Evolutionary conservation across 2,329 filamentous ascomycete species (phyloP), one percentile per base, ranked within the genome.

Genomic region (Aaosphaeria arxii): DNA sequence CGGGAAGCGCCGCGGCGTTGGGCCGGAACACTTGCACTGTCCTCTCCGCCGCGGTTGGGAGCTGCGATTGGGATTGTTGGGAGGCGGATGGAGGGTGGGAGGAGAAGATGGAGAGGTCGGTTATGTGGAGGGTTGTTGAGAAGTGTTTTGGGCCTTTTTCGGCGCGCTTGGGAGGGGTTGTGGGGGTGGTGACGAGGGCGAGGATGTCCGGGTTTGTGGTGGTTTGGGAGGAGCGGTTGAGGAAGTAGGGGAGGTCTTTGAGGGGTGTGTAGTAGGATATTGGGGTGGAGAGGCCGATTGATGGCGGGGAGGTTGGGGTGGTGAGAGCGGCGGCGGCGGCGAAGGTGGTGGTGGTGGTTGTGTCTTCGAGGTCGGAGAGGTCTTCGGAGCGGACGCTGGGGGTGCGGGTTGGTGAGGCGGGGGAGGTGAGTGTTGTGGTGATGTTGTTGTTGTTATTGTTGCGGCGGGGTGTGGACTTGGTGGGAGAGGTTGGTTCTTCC

Each of bases 231-330:
- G 61, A 61, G 45, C 64, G 63, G 51, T 77, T 77, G 40, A 77
- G 61, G 50, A 69, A 66, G 50, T 62, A 65, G 9, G 59, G 40
- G 2, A 77, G 62, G 33, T 69, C 63, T 39, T 69, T 61, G 0
- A 78, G 66, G 0, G 74, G 71, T 0, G 69, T 71, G 61, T 76
- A 78, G 62, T 77, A 78, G 5, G 69, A 64, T n/a, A 71, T 53
- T 0, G 66, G 54, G 0, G 75, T 76, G 1, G 61, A 62, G 35
- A 73, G 58, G 40, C 74, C 75, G 42, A 67, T 59, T n/a, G 58
- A 61, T 4, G 66, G 62, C 2, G 17, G 17, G 17, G 17, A 24
- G 17, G 17, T 24, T 24, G 17, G 17, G 17, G 17, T 24, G 11
- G 51, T 30, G 35, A 43, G 39, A 38, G 11, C 33, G 44, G 1